A percentile compares a stretch with the other conserved stretches of the same genome.
These are phyloP conservation scores for Dictyostelium firmibasis DNA, from an alignment of 78 protist genomes.

Conservation along the genomic window DNA sequence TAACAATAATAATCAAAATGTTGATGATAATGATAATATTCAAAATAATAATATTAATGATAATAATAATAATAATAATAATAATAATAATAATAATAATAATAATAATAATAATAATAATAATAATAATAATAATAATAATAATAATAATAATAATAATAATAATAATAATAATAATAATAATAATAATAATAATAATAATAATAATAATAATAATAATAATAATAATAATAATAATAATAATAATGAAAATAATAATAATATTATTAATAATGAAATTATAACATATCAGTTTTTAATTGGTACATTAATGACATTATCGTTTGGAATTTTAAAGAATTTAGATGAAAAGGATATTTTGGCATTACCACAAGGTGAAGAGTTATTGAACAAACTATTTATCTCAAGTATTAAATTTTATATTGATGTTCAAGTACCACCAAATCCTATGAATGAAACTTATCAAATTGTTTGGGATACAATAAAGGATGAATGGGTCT, in stretches of 20 bases:
- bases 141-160: too few relatives aligned
- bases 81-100: too few relatives aligned
- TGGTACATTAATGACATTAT: not conserved
- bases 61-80: too few relatives aligned
- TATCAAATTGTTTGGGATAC: not conserved
- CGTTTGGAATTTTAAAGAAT: not conserved
- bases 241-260: not conserved
- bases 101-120: too few relatives aligned
- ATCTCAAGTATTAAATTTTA: not conserved
- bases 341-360: not conserved
- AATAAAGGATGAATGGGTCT: not conserved
- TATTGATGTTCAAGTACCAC: slow-evolving; percentile 2
- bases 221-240: not conserved
- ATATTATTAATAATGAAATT: not conserved
- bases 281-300: slow-evolving; percentile 7
- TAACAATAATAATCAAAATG: not conserved
- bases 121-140: too few relatives aligned
- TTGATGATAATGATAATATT: not conserved
- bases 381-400: not conserved
- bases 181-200: too few relatives aligned
- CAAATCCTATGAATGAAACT: not conserved
- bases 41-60: too few relatives aligned
- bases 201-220: too few relatives aligned
- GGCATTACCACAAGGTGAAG: not conserved
- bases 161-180: too few relatives aligned